Percentiles rank a stretch among this genome's conserved stretches.
phyloP scores from a whole-genome alignment of 192 early-diverging fungal species.

The Funneliformis mosseae region DNA sequence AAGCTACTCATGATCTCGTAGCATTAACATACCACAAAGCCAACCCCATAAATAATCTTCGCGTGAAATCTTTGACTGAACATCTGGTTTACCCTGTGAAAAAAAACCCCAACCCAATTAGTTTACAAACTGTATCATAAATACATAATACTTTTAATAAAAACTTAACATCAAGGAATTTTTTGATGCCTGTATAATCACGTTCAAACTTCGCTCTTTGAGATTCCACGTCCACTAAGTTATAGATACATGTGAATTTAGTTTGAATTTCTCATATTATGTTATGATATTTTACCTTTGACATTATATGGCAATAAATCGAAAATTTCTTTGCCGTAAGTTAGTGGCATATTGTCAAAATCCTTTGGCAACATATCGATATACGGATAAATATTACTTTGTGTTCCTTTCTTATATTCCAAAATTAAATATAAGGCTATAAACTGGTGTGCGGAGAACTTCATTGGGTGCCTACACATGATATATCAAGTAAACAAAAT shows the following conservation, averaged over 20 bases:
- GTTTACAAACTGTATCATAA: not conserved
- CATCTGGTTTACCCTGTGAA: not conserved
- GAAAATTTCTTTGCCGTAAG: conserved; percentile 40
- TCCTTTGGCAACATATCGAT: conserved; percentile 51
- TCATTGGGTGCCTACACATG: not conserved
- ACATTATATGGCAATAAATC: conserved; percentile 46
- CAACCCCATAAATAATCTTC: conserved; percentile 61
- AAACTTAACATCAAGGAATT: conserved; percentile 34
- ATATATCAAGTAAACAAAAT: not conserved
- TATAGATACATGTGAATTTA: not conserved
- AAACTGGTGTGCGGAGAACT: conserved; percentile 50
- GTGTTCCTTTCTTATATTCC: conserved; percentile 39
- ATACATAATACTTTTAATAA: not conserved
- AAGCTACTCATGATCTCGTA: too few species aligned
- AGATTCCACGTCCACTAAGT: conserved; percentile 44
- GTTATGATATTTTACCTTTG: conserved; percentile 35
- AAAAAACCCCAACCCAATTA: not conserved
- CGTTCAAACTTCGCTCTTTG: conserved; percentile 51
- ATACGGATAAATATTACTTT: conserved; percentile 46
- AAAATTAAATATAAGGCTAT: conserved; percentile 51
- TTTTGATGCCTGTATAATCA: conserved; percentile 40
- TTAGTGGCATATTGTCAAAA: conserved; percentile 57
- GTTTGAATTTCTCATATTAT: not conserved
- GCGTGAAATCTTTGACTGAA: conserved; percentile 29
- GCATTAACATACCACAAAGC: conserved; percentile 54